phyloP scores from a whole-genome alignment of 805 yeast species.

The Kluyveromyces dobzhanskii region DNA sequence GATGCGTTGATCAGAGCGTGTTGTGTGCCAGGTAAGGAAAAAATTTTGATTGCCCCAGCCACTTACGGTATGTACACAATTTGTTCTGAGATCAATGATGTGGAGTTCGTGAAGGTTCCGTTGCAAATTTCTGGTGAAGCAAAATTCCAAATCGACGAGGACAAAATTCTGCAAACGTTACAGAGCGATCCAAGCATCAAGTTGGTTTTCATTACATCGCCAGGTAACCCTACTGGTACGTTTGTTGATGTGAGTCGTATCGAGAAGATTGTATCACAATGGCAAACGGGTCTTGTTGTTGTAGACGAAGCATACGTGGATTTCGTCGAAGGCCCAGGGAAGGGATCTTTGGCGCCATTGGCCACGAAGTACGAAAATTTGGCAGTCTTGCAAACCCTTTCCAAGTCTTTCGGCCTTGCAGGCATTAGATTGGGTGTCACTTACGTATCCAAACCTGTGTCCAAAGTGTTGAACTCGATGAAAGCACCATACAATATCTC shows the following conservation, averaged over 20 bases:
- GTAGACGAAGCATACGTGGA: conserved; percentile 96
- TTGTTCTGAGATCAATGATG: conserved; percentile 85
- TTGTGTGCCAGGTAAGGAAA: conserved; percentile 76
- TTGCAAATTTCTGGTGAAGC: conserved; percentile 41
- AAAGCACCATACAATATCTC: conserved; percentile 96
- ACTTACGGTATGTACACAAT: conserved; percentile 97
- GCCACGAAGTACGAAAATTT: conserved; percentile 78
- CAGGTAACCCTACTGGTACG: conserved; percentile 93
- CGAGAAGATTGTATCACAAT: conserved; percentile 37
- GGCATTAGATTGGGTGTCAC: conserved; percentile 88
- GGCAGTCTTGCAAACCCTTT: conserved; percentile 83
- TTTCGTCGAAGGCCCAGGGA: conserved; percentile 45
- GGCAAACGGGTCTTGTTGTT: conserved; percentile 71
- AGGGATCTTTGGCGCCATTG: conserved; percentile 64
- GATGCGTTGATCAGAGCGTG: conserved; percentile 81
- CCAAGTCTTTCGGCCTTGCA: conserved; percentile 94
- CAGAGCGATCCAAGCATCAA: conserved; percentile 55
- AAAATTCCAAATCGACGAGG: conserved; percentile 56
- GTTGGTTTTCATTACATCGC: conserved; percentile 79
- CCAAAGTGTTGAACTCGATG: conserved; percentile 72
- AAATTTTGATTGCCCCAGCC: conserved; percentile 82
- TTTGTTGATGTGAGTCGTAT: conserved; percentile 44
- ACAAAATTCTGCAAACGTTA: conserved; percentile 44
- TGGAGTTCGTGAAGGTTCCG: conserved; percentile 67
- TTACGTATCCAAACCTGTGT: conserved; percentile 50